phyloP scores from a whole-genome alignment of 257 asterid genomes.

The Penstemon barbatus region DNA sequence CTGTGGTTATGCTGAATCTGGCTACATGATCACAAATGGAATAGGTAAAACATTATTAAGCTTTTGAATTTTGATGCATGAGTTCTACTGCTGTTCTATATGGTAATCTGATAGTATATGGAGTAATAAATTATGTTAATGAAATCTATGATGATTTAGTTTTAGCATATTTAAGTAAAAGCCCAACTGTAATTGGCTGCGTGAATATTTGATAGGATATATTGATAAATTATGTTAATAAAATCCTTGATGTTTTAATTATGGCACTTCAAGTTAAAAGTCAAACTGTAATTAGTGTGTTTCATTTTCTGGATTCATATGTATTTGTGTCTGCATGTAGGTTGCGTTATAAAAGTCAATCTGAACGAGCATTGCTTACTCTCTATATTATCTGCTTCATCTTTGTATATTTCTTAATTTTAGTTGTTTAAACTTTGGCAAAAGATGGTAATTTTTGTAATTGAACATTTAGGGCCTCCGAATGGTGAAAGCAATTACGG shows the following conservation, averaged over 20 bases:
- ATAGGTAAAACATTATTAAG: slow-evolving; percentile 47
- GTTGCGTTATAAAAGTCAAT: slow-evolving; percentile 13
- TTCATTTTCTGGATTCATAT: slow-evolving; percentile 10
- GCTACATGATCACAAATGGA: slow-evolving; percentile 62
- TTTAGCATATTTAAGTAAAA: slow-evolving; percentile 14
- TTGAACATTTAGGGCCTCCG: slow-evolving; percentile 63
- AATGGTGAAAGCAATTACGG: slow-evolving; percentile 92
- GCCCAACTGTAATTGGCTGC: neutral
- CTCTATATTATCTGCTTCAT: slow-evolving; percentile 14
- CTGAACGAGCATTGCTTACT: slow-evolving; percentile 7
- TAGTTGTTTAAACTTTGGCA: neutral
- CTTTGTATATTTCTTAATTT: slow-evolving; percentile 16
- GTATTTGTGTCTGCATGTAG: slow-evolving; percentile 5
- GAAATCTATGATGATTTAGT: neutral
- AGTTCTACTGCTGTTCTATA: slow-evolving; percentile 5
- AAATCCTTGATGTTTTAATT: neutral
- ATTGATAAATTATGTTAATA: neutral
- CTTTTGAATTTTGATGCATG: slow-evolving; percentile 25
- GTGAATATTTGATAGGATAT: neutral
- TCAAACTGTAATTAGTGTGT: neutral
- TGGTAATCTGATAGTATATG: neutral
- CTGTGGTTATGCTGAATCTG: slow-evolving; percentile 79
- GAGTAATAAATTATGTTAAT: neutral
- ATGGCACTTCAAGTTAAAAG: slow-evolving; percentile 11
- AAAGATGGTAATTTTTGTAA: slow-evolving; percentile 29